A percentile compares a stretch with the other conserved stretches of the same genome.
phyloP scores from a whole-genome alignment of 306 rosid genomes.

The Begonia masoniana region DNA sequence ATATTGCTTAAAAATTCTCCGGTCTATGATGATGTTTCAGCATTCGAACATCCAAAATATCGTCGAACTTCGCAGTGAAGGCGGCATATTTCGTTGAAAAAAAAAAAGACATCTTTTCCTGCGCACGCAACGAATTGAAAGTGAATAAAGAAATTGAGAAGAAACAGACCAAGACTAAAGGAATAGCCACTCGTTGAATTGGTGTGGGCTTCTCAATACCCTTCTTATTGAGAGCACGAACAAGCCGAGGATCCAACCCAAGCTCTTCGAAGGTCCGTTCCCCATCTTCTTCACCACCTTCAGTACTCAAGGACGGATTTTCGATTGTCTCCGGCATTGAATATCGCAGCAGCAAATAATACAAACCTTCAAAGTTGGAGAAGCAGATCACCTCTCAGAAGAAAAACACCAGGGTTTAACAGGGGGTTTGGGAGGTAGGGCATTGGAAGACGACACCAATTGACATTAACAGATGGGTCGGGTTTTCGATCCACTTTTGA shows the following conservation, averaged over 20 bases:
- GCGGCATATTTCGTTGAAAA: background rate
- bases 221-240: constrained; percentile 44
- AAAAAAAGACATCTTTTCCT: background rate
- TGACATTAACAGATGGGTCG: no score
- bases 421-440: background rate
- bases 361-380: constrained; percentile 1
- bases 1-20: background rate
- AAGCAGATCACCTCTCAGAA: background rate
- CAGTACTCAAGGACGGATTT: constrained; percentile 1
- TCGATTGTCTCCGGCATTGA: constrained; percentile 1
- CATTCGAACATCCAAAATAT: background rate
- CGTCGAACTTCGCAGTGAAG: background rate
- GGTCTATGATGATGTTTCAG: no score
- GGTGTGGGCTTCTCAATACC: constrained; percentile 60
- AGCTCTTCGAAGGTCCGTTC: constrained; percentile 47
- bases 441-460: background rate
- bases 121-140: background rate
- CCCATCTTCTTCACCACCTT: constrained; percentile 14
- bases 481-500: no score
- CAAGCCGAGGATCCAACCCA: constrained; percentile 50
- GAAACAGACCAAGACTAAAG: constrained; percentile 37
- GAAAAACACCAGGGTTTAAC: background rate
- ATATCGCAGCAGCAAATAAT: background rate
- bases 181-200: constrained; percentile 75
- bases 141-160: background rate